Evolutionary conservation across 768 basidiomycete genomes (phyloP), one percentile per base, ranked within the genome.

Genomic region (Hygrophorus pudorinus): DNA sequence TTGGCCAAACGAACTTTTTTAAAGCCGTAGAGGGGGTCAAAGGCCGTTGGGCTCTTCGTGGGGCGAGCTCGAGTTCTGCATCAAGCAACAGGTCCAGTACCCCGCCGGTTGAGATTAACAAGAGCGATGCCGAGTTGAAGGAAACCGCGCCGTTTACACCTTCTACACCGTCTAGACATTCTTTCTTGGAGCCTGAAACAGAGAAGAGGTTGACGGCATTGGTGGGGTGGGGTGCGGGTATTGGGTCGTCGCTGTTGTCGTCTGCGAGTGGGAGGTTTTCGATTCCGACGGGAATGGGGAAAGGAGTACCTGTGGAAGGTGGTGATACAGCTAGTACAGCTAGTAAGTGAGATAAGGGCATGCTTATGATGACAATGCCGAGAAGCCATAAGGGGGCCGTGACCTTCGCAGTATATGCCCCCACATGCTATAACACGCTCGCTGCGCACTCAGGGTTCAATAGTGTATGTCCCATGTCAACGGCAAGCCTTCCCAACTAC

Each of bases 21-120:
- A 90, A 85, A 53, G 91, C 91, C 1, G 81, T 96, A 5, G 89
- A 92, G 56, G 89, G 89, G 31, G 86, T 94, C 9, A 73, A 80
- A 30, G 90, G 77, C 24, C 71, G 85, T 29, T 86, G 84, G 81
- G 56, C 63, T 47, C 62, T 64, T 40, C 63, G 64, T 48, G 41
- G 52, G n/a, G 53, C 45, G 42, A 53, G 40, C 42, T 50, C 53
- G n/a, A 44, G 33, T 36, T 37, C 35, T 9, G 35, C 33, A 9
- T 47, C 55, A 3, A 46, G 44, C 41, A 61, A 55, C 36, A 62
- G 65, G 16, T 52, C 63, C 7, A 49, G 60, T 9, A 66, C 63
- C 46, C 63, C 68, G 24, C 61, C 63, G 16, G 33, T 43, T 14
- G 46, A 47, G 29, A 41, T 47, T 29, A 28, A 41, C n/a, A 38